Evolutionary conservation across 768 basidiomycete genomes (phyloP).

Genomic region (Trametes meyenii): DNA sequence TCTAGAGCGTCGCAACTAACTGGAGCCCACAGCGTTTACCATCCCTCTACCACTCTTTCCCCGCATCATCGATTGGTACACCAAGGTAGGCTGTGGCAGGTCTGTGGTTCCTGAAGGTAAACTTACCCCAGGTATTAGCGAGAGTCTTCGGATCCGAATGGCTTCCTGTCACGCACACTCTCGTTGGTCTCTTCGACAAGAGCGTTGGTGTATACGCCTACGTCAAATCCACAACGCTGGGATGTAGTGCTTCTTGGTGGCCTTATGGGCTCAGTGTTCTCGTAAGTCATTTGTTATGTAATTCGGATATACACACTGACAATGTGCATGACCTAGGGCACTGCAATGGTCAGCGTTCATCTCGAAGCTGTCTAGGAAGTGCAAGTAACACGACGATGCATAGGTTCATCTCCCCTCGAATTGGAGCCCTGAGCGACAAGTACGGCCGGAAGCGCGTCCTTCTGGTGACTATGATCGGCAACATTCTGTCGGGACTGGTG

Average conservation of each 20-base stretch:
- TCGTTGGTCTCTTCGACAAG: conserved; percentile 66
- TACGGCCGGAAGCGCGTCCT: conserved; percentile 88
- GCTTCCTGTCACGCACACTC: conserved; percentile 76
- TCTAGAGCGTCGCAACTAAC: conserved; percentile 5
- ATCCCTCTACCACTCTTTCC: conserved; percentile 97
- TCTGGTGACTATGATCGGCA: conserved; percentile 88
- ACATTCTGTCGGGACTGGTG: conserved; percentile 87
- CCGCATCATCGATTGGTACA: conserved; percentile 95
- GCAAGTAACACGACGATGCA: not conserved
- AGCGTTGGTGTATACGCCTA: conserved; percentile 61
- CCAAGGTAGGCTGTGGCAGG: conserved; percentile 53
- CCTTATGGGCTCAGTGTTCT: conserved; percentile 91
- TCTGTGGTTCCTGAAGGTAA: not conserved
- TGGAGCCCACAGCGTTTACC: conserved; percentile 69
- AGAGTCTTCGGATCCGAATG: conserved; percentile 69
- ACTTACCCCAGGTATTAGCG: conserved; percentile 44
- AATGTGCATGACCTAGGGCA: conserved; percentile 47
- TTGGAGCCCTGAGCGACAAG: conserved; percentile 84
- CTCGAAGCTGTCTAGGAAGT: no score
- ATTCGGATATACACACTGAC: not conserved
- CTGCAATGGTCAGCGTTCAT: conserved; percentile 55
- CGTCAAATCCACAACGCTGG: conserved; percentile 75
- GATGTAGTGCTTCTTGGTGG: conserved; percentile 94
- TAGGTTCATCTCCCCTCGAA: conserved; percentile 71
- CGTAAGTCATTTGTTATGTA: conserved; percentile 54